Base-by-base conservation (phyloP, 495 filamentous ascomycete genomes). In the Aspergillus taichungensis region DNA sequence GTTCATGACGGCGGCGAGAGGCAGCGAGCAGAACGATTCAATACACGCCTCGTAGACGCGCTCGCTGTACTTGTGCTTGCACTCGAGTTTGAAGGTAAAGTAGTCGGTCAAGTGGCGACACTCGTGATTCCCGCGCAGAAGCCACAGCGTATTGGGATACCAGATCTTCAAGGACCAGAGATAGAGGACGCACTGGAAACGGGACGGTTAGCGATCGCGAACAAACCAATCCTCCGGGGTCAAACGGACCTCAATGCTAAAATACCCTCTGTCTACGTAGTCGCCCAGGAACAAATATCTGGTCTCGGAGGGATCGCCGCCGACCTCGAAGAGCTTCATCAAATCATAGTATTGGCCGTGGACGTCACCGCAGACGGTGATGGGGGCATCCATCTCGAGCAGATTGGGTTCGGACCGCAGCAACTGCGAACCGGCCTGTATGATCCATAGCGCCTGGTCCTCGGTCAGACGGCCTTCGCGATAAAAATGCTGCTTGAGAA, bases 311-410 rank as follows among this genome's bases (percentile, higher is more conserved):
- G 92, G 92, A 60, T 98, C 94, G 47, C 92, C 92, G 51, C 92
- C 92, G 40, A 98, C 92, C 64, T 98, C 92, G 64, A 98, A 98
- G 14, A 98, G 76, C 73, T 98, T 98, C 92, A 98, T 98, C 63
- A 98, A 67, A 68, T 98, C 92, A 58, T 94, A 97, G 66, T 95
- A 98, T 69, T 98, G 92, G 45, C 92, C 92, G 66, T 98, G 92
- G 42, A 98, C 89, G 60, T 98, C 92, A 57, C 92, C 92, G 60
- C 92, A 98, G 31, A 98, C 92, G n/a, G 92, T 98, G 62, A 98
- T 98, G 27, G 92, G 92, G 29, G 92, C 92, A 70, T 98, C 92
- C 92, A 98, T 97, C 73, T 98, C 92, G 48, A 98, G 78, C 39
- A 98, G 73, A 64, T 96, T 98, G 30, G 92, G 92, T 67, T 98